phyloP scores from a whole-genome alignment of 1,284 basidiomycete species.

The Sanguinoderma infundibulare region DNA sequence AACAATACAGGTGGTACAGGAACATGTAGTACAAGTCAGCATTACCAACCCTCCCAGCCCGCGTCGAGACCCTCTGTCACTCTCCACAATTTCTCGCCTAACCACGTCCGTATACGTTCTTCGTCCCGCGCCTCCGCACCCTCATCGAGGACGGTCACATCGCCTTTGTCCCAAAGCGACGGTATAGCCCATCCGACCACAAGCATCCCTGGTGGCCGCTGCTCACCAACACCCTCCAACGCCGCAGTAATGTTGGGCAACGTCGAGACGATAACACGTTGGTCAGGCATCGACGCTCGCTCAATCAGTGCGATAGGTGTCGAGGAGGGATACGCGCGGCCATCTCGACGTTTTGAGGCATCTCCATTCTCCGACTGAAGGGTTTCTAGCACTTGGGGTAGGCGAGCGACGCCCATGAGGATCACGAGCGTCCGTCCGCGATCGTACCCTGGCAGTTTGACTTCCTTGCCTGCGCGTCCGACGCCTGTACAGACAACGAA shows the following conservation, averaged over 20 bases:
- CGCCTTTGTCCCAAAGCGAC: constrained; percentile 59
- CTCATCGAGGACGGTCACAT: constrained; percentile 56
- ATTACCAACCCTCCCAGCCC: constrained; percentile 50
- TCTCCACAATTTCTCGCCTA: constrained; percentile 58
- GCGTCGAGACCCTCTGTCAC: constrained; percentile 60
- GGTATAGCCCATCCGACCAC: constrained; percentile 91
- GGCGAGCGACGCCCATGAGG: constrained; percentile 94
- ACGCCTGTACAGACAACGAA: constrained; percentile 94
- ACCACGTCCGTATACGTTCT: constrained; percentile 59
- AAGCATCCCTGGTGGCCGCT: constrained; percentile 95
- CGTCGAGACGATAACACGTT: constrained; percentile 85
- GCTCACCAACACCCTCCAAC: constrained; percentile 79
- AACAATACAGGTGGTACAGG: too few relatives aligned
- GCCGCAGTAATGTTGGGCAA: constrained; percentile 75
- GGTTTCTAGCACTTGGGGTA: constrained; percentile 73
- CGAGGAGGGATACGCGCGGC: constrained; percentile 73
- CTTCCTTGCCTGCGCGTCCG: constrained; percentile 85
- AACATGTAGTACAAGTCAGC: not conserved
- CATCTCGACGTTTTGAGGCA: constrained; percentile 43
- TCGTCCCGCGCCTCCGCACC: constrained; percentile 49
- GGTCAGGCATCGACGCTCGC: constrained; percentile 90
- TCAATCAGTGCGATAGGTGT: constrained; percentile 94
- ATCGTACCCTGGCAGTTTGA: constrained; percentile 87
- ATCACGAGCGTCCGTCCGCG: constrained; percentile 81
- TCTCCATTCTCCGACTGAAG: constrained; percentile 43